Base-by-base conservation (phyloP, 495 filamentous ascomycete genomes). In the Aspergillus affinis region DNA sequence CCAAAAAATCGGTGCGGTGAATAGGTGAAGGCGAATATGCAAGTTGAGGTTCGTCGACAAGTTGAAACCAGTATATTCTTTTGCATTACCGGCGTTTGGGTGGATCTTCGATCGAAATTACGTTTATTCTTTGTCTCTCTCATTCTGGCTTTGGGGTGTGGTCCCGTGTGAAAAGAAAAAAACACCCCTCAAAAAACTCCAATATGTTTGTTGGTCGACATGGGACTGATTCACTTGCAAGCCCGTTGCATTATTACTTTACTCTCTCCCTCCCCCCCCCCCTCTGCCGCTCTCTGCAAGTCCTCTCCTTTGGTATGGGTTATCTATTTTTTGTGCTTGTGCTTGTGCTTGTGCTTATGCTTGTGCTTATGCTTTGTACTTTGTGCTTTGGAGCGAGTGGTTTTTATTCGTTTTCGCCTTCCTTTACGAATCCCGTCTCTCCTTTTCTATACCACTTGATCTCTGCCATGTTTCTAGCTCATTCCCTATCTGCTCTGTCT, bases 41-140 rank as follows among this genome's bases (percentile, higher is more conserved):
- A 26, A 26, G 23, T 26, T 2, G 23, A 41, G 48, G 27, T 51
- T 7, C 27, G 51, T 54, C 59, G 65, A 65, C 52, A 56, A 61
- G 55, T 63, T 53, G 61, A 61, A 61, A 69, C 64, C 65, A 66
- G 36, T 70, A 69, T 71, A 52, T 74, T 70, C 65, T 75, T 75
- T 26, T 78, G 75, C 75, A 78, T 78, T 67, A 73, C 60, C 69
- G 75, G 75, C 70, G 75, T 75, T 73, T 72, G 72, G 74, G 74
- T 63, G 69, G 73, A 29, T 29, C 3, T 29, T 29, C 27, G 21
- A 41, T 41, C 12, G 36, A 15, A 13, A 41, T 41, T n/a, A 32
- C 51, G 23, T 59, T 58, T 51, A 50, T 58, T 41, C 66, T 72
- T 72, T 51, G 65, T 51, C 56, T 44, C 51, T 65, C 57, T 59